Percentiles rank a stretch among this genome's conserved stretches.
Conservation (phyloP, 495 filamentous ascomycete genomes). For the Letharia lupina region DNA sequence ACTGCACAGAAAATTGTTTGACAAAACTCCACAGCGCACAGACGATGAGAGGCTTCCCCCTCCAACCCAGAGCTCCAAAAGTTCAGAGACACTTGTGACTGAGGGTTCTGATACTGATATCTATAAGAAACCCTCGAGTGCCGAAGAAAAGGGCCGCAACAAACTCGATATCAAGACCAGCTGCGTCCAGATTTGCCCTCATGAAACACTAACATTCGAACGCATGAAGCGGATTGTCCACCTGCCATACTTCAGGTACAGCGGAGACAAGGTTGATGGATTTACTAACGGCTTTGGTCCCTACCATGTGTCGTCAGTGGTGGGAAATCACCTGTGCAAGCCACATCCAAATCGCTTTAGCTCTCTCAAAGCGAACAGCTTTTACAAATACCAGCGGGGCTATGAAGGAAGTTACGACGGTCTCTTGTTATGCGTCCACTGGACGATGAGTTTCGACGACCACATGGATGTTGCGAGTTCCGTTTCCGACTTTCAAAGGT, state of each 20-base stretch:
- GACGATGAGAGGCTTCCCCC: neutral
- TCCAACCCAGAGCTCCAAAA: neutral
- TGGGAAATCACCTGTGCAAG: neutral
- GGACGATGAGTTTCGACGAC: neutral
- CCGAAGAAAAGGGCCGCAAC: neutral
- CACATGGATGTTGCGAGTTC: neutral
- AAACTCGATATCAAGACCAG: neutral
- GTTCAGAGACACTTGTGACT: neutral
- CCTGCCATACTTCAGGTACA: neutral
- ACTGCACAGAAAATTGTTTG: neutral
- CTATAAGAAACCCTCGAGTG: neutral
- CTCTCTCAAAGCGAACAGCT: neutral
- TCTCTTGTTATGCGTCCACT: neutral
- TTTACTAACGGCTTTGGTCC: neutral
- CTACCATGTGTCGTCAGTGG: neutral
- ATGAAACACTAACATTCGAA: neutral
- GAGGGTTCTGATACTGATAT: neutral
- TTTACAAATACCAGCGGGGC: neutral
- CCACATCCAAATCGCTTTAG: neutral
- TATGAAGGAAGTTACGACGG: neutral
- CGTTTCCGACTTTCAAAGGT: neutral
- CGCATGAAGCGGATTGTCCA: too few species aligned
- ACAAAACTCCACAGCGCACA: neutral
- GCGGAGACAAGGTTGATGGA: neutral
- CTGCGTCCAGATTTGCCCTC: constrained; percentile 1